Percentiles rank a stretch among this genome's conserved stretches.
Conservation (phyloP, 768 basidiomycete species). For the Sarcodon sp. region DNA sequence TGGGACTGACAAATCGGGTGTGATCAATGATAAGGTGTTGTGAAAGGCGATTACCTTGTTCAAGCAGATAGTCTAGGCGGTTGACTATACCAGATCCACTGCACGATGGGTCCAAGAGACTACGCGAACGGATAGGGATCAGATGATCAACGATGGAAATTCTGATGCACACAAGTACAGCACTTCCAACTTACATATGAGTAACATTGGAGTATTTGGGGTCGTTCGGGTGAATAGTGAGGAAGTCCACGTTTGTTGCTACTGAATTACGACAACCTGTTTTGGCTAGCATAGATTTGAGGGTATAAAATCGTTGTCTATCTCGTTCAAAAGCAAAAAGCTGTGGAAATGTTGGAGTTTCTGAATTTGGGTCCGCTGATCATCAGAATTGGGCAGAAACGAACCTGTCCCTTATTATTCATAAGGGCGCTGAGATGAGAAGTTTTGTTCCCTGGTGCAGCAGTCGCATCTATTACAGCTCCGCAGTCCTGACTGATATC, state of each 20-base stretch:
- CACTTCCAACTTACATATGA: constrained; percentile 58
- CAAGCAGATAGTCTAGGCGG: constrained; percentile 74
- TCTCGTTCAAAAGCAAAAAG: constrained; percentile 87
- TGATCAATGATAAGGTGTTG: constrained; percentile 1
- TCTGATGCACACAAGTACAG: not conserved
- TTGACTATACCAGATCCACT: constrained; percentile 92
- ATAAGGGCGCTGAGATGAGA: constrained; percentile 87
- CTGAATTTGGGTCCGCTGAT: not conserved
- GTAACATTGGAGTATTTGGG: constrained; percentile 52
- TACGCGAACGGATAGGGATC: constrained; percentile 14
- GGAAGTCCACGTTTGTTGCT: constrained; percentile 72
- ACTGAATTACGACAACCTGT: constrained; percentile 76
- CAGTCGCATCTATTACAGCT: constrained; percentile 84
- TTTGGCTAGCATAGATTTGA: constrained; percentile 75
- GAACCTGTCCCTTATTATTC: constrained; percentile 68
- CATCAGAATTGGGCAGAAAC: constrained; percentile 6
- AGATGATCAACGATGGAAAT: constrained; percentile 1
- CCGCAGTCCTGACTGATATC: constrained; percentile 31
- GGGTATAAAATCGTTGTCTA: constrained; percentile 65
- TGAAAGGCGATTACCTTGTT: constrained; percentile 36
- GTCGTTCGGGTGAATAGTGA: constrained; percentile 60
- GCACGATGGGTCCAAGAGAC: constrained; percentile 91
- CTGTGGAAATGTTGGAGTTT: constrained; percentile 18
- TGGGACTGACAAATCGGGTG: not conserved
- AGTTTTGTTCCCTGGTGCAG: constrained; percentile 97